Base-by-base conservation (phyloP, 257 asterid species). In the Phtheirospermum japonicum region DNA sequence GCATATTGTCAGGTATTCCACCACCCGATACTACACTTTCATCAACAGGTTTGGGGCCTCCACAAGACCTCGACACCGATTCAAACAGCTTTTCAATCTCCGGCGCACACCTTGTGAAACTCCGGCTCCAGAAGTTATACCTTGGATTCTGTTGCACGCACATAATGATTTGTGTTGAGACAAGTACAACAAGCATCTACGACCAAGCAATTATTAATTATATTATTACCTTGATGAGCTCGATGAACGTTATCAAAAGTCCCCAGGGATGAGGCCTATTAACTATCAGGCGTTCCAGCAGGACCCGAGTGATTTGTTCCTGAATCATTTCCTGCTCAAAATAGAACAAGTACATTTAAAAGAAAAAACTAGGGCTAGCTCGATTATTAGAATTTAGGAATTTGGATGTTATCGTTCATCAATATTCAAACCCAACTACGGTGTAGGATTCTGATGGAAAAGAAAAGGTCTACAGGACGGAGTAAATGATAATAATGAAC, bases 221-320 rank as follows among this genome's bases (percentile, higher is more conserved):
- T 13, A 42, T 42, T 13, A 46, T 48, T 78, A 92, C 99, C 96
- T 87, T 93, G 63, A 93, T 85, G 50, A 93, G 95, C 76, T 89
- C 96, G 33, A 83, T 83, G 65, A 89, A 87, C 0, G 97, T 89
- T 43, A 87, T 79, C 65, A 87, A 73, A 60, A 93, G 88, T n/a
- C 99, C 99, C 99, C 99, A 93, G 4, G 97, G 99, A 76, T 85
- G 96, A 65, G 99, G 99, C 70, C 94, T 82, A 57, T 87, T 85
- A 20, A 85, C 97, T 18, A 87, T 87, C 61, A 86, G 74, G 36
- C 97, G 91, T 71, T 93, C 97, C 71, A 89, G 63, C 33, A 89
- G 76, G 28, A 89, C 99, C 52, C 97, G 77, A 12, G 99, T 89
- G 66, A 93, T 93, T 72, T 89, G 99, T 71, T 93, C 99, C 75